Base-by-base conservation (phyloP, 352 stramenopile genomes). In the Globisporangium abappressorium region DNA sequence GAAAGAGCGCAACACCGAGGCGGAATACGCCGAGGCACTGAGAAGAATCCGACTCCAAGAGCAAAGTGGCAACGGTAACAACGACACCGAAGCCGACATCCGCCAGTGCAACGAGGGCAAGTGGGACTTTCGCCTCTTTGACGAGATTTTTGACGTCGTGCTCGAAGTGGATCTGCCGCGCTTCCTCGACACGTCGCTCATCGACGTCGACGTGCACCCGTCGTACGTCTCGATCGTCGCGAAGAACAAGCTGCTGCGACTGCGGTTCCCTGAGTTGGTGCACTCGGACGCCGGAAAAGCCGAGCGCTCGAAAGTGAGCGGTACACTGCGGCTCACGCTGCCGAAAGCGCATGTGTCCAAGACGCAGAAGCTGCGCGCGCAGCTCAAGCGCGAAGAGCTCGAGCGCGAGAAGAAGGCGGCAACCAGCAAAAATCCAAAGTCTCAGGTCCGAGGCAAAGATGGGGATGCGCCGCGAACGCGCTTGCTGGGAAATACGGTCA, bases 171-270 rank as follows among this genome's bases (percentile, higher is more conserved):
- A 86, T 59, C 65, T 98, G 33, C 92, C 91, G 28, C 87, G 89
- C 30, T 93, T 96, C 73, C 69, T 98, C 28, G 93, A 97, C 69
- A 92, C 89, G 24, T 97, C 87, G 8, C 78, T 98, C 2, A 88
- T 98, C n/a, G 92, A 98, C 73, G 86, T 98, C 8, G 94, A 98
- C 61, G 86, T 98, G 9, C 94, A 98, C 68, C 95, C 95, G 53
- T 85, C 80, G 15, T 97, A 97, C 68, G 89, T 98, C n/a, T 95
- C 86, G 22, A 83, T 98, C 14, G 79, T 98, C 1, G 91, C 97
- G 20, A 98, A 98, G 78, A 95, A 93, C 65, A 98, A 98, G 70
- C 65, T 97, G 57, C 62, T 91, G 9, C 80, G 82, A 1, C 64
- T 91, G 20, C 80, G 82, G 30, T 88, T 89, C 43, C 80, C 79